phyloP scores from a whole-genome alignment of 192 early-diverging fungal genomes.

The Funneliformis geosporum region DNA sequence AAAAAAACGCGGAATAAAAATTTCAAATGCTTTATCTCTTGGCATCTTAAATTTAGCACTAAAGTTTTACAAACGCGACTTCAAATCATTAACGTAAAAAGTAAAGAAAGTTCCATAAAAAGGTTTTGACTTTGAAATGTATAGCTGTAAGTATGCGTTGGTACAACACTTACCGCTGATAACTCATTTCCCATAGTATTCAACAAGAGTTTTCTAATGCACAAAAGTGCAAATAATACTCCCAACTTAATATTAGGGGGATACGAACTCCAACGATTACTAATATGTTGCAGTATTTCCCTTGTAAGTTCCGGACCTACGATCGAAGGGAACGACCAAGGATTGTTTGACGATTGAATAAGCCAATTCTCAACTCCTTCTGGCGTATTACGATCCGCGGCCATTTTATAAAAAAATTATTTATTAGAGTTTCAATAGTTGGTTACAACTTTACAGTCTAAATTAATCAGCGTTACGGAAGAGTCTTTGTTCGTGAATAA shows the following conservation, averaged over 20 bases:
- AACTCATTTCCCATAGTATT: background rate
- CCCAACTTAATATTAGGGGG: conserved; percentile 5
- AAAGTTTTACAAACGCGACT: no score
- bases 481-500: background rate
- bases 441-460: background rate
- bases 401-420: background rate
- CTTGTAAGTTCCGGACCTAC: background rate
- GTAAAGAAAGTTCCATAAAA: background rate
- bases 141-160: no score
- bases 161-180: background rate
- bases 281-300: conserved; percentile 15
- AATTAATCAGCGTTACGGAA: background rate
- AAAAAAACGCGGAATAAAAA: no score
- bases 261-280: conserved; percentile 8
- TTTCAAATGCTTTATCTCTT: no score
- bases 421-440: background rate
- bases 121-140: background rate
- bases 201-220: conserved; percentile 7
- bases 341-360: background rate
- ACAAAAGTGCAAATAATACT: conserved; percentile 18
- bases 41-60: no score
- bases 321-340: background rate
- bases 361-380: background rate
- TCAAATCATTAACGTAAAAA: background rate
- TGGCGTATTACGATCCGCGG: background rate